These are phyloP conservation scores for Citrus hindsii DNA, from an alignment of 345 rosid species.

Conservation along the genomic window DNA sequence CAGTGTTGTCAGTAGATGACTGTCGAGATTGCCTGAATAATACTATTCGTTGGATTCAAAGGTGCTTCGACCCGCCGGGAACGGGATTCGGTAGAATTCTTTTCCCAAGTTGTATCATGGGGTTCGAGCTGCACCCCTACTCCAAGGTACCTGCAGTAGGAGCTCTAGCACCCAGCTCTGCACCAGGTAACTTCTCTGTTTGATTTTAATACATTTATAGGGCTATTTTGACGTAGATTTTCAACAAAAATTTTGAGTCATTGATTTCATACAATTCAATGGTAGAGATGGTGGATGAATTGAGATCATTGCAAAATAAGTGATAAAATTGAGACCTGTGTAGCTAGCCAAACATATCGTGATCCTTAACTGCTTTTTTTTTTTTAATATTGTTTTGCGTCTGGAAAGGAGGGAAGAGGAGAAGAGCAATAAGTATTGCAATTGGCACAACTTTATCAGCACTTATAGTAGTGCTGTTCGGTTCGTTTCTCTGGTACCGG, in stretches of 20 bases:
- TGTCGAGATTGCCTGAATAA: neutral
- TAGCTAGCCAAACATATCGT: neutral
- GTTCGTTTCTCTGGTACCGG: neutral
- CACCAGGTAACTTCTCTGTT: neutral
- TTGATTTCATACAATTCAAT: no score
- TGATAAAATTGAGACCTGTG: neutral
- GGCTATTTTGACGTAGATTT: no score
- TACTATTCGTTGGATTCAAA: neutral
- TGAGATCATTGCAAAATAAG: no score
- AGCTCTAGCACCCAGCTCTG: neutral
- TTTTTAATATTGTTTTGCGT: neutral
- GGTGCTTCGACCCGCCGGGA: neutral
- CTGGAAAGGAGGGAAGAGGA: neutral
- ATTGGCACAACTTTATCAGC: constrained; percentile 3
- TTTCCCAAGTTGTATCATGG: constrained; percentile 11
- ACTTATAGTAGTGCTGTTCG: neutral
- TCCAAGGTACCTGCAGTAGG: neutral
- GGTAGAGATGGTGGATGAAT: no score
- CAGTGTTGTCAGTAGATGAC: neutral
- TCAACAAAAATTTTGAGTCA: no score
- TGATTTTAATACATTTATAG: no score
- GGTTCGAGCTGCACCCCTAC: constrained; percentile 12
- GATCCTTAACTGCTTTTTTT: neutral
- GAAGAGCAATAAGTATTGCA: neutral
- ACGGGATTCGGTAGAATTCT: constrained; percentile 1